phyloP scores from a whole-genome alignment of 2,329 filamentous ascomycete genomes.

The Cercospora janseana region DNA sequence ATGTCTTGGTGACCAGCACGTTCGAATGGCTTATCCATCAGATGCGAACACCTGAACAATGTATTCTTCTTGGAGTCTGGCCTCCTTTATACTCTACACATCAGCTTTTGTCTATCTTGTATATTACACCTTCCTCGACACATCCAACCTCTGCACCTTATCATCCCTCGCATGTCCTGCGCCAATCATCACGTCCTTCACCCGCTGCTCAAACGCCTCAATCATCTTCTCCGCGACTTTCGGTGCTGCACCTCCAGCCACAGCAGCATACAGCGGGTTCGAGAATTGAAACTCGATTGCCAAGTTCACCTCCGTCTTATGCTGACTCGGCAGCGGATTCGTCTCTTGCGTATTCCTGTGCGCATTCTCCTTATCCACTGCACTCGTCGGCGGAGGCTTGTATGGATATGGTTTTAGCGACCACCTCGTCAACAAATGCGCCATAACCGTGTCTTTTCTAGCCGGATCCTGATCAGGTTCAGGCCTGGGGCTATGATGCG shows the following conservation, averaged over 20 bases:
- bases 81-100: too few relatives aligned
- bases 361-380: slow-evolving; percentile 34
- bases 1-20: too few relatives aligned
- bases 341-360: slow-evolving; percentile 43
- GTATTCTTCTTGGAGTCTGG: too few relatives aligned
- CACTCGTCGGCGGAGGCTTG: slow-evolving; percentile 45
- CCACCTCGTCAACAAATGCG: slow-evolving; percentile 69
- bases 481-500: slow-evolving; percentile 43
- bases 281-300: slow-evolving; percentile 78
- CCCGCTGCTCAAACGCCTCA: slow-evolving; percentile 83
- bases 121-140: neutral
- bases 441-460: slow-evolving; percentile 53
- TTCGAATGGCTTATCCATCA: too few relatives aligned
- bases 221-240: slow-evolving; percentile 88
- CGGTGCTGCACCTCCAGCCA: slow-evolving; percentile 78
- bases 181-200: slow-evolving; percentile 52
- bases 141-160: neutral
- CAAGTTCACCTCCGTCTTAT: slow-evolving; percentile 71
- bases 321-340: slow-evolving; percentile 38
- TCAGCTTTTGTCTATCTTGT: neutral
- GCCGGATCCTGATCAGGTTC: slow-evolving; percentile 41
- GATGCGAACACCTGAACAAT: too few relatives aligned
- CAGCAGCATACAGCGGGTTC: slow-evolving; percentile 80
- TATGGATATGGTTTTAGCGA: slow-evolving; percentile 52
- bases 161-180: slow-evolving; percentile 17